These are phyloP conservation scores for Pinus albicaulis DNA, from an alignment of 75 land plant species.

Conservation along the genomic window DNA sequence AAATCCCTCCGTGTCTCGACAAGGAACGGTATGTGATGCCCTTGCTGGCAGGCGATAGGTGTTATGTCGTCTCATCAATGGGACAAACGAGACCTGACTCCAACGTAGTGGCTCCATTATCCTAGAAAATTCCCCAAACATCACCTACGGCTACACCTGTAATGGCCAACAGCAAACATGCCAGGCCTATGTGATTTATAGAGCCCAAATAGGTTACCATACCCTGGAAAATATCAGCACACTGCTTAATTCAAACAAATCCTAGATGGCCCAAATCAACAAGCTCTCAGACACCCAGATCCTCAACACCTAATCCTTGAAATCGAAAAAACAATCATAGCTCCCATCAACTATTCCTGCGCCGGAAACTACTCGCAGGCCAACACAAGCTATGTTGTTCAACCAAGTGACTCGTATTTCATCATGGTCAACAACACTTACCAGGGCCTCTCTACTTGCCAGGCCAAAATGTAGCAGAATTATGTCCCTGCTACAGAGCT, in stretches of 20 bases:
- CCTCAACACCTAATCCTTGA: too few species aligned
- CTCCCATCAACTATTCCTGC: conserved; percentile 69
- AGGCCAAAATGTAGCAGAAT: conserved; percentile 17
- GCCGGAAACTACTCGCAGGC: conserved; percentile 31
- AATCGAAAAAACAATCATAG: conserved; percentile 19
- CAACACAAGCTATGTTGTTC: conserved; percentile 30
- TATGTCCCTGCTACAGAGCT: conserved; percentile 14
- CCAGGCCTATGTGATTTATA: conserved; percentile 36
- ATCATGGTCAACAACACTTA: conserved; percentile 39
- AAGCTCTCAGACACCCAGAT: conserved; percentile 7
- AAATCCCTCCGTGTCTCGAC: too few species aligned
- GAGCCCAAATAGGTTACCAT: conserved; percentile 18
- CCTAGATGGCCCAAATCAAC: conserved; percentile 22
- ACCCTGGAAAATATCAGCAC: conserved; percentile 26
- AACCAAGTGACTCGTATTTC: conserved; percentile 33
- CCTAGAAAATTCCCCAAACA: conserved; percentile 4
- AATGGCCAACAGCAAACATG: conserved; percentile 22
- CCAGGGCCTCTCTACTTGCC: conserved; percentile 37
- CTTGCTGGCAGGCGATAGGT: too few species aligned
- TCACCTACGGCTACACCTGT: conserved; percentile 38
- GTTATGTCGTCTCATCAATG: too few species aligned
- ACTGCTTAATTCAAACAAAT: conserved; percentile 25
- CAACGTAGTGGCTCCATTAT: too few species aligned
- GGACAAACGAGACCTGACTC: too few species aligned
- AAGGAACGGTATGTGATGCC: too few species aligned